phyloP scores from a whole-genome alignment of 805 yeast species.

The Teunomyces panamensis region DNA sequence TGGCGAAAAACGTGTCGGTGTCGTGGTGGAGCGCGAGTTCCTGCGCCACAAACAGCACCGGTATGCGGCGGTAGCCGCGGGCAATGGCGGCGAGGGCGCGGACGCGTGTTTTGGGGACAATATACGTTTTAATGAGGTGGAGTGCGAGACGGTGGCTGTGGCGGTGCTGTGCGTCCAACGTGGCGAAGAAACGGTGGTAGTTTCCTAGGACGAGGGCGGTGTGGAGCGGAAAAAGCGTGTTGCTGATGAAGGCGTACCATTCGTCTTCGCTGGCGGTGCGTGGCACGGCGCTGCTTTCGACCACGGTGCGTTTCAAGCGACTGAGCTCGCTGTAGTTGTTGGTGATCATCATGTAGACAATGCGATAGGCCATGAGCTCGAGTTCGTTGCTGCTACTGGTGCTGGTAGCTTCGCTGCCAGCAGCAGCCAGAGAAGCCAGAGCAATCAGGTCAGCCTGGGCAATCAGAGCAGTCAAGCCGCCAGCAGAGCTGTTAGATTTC shows the following conservation, averaged over 20 bases:
- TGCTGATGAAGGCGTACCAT: conserved; percentile 14
- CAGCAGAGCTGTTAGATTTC: too few species aligned
- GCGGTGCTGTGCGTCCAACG: conserved; percentile 2
- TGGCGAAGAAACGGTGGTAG: conserved; percentile 52
- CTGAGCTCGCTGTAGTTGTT: conserved; percentile 57
- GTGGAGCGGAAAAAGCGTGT: conserved; percentile 16
- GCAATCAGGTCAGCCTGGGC: too few species aligned
- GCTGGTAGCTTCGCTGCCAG: too few species aligned
- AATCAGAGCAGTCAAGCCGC: too few species aligned
- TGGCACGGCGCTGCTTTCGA: conserved; percentile 5
- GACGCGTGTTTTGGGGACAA: conserved; percentile 58
- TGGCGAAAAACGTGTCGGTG: conserved; percentile 41
- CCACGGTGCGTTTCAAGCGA: conserved; percentile 28
- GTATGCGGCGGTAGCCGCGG: conserved; percentile 51
- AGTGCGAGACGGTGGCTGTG: conserved; percentile 17
- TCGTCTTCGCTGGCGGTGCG: conserved; percentile 9
- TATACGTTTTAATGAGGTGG: conserved; percentile 33
- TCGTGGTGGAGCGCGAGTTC: conserved; percentile 40
- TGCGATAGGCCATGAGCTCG: conserved; percentile 72
- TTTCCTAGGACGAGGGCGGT: conserved; percentile 35
- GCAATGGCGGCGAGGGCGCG: conserved; percentile 54
- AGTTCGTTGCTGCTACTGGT: conserved; percentile 21
- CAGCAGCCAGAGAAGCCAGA: too few species aligned
- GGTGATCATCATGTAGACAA: conserved; percentile 73
- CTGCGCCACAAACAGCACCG: conserved; percentile 31